A percentile compares a stretch with the other conserved stretches of the same genome.
Evolutionary conservation across 352 stramenopile genomes (phyloP).

Genomic region (Phytophthora parvispora): DNA sequence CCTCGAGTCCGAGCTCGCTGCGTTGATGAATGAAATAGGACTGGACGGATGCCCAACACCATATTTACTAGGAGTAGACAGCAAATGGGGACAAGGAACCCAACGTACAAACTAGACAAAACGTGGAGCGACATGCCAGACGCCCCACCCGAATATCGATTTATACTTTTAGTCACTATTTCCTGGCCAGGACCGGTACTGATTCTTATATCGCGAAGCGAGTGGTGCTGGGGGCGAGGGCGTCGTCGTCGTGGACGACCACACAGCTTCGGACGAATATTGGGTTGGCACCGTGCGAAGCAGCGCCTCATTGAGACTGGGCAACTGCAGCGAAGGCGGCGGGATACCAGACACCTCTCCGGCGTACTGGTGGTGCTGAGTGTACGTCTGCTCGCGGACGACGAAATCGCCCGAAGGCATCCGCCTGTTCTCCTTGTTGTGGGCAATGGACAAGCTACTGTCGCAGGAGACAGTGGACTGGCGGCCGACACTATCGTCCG

Average conservation of each 20-base stretch:
- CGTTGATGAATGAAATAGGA: constrained; percentile 5
- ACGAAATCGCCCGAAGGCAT: constrained; percentile 14
- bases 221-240: constrained; percentile 26
- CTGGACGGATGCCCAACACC: background rate
- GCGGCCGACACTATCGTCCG: constrained; percentile 59
- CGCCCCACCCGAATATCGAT: constrained; percentile 8
- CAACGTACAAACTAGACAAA: constrained; percentile 5
- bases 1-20: constrained; percentile 1
- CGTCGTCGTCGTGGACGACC: constrained; percentile 24
- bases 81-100: background rate
- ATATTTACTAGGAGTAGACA: constrained; percentile 2
- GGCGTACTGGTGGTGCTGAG: constrained; percentile 30
- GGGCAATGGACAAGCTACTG: constrained; percentile 34
- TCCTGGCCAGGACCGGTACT: constrained; percentile 25
- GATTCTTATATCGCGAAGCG: constrained; percentile 37
- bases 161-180: constrained; percentile 30
- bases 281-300: constrained; percentile 41
- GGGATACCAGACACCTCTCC: constrained; percentile 28
- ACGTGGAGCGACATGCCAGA: background rate
- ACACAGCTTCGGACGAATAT: constrained; percentile 31
- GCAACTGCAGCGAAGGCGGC: constrained; percentile 35
- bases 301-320: constrained; percentile 55
- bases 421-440: constrained; percentile 41
- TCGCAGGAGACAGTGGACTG: constrained; percentile 44
- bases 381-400: constrained; percentile 9